Evolutionary conservation across 257 asterid species (phyloP).

Genomic region (Solanum paucissectum): DNA sequence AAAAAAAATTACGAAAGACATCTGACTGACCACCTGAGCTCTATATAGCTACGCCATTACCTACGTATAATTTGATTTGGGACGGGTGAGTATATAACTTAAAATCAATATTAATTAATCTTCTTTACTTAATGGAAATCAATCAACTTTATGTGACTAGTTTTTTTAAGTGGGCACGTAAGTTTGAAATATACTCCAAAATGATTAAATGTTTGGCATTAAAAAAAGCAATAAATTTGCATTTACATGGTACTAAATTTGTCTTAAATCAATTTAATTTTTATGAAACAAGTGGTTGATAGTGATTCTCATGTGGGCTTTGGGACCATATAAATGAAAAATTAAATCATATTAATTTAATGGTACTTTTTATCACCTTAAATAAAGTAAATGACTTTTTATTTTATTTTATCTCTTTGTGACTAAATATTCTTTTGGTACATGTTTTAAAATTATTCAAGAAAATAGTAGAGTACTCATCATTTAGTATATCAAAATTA

Average conservation of each 20-base stretch:
- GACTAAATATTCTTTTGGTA: background rate
- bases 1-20: too few relatives aligned
- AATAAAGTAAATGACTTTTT: background rate
- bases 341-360: background rate
- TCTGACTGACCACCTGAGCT: background rate
- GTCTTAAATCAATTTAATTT: background rate
- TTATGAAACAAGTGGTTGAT: background rate
- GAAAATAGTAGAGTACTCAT: background rate
- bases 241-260: background rate
- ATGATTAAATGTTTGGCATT: background rate
- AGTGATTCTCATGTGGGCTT: background rate
- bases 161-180: background rate
- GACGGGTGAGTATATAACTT: background rate
- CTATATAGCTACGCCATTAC: background rate
- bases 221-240: background rate
- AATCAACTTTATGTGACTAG: background rate
- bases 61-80: background rate
- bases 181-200: background rate
- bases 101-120: background rate
- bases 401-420: background rate
- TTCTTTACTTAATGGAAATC: background rate
- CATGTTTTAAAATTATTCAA: background rate
- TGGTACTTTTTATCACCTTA: background rate
- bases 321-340: background rate
- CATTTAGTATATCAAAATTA: background rate